These are phyloP conservation scores for Triangularia verruculosa DNA, from an alignment of 2,329 filamentous ascomycete genomes.

Conservation along the genomic window DNA sequence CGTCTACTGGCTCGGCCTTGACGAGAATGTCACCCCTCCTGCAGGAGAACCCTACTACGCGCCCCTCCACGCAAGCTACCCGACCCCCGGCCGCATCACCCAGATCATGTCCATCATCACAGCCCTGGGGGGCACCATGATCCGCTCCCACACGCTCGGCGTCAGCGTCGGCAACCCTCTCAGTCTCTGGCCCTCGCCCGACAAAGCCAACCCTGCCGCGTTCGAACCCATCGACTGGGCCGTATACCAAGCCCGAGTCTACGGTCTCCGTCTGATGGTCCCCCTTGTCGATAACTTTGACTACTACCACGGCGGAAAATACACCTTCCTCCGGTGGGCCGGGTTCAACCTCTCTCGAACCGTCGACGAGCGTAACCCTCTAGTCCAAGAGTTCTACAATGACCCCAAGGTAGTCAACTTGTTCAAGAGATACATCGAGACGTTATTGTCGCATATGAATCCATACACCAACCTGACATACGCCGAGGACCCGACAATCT, in stretches of 20 bases:
- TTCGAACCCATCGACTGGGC: constrained; percentile 49
- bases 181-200: constrained; percentile 40
- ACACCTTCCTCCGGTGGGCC: constrained; percentile 45
- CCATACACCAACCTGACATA: constrained; percentile 45
- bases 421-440: constrained; percentile 46
- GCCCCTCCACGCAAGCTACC: constrained; percentile 44
- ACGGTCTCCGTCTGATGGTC: constrained; percentile 44
- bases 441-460: constrained; percentile 45
- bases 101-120: constrained; percentile 45
- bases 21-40: constrained; percentile 46
- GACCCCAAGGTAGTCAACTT: constrained; percentile 40
- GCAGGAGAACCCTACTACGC: constrained; percentile 44
- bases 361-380: constrained; percentile 36
- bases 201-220: constrained; percentile 41
- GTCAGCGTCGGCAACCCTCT: constrained; percentile 48
- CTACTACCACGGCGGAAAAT: constrained; percentile 51
- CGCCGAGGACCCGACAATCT: constrained; percentile 48
- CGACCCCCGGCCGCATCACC: constrained; percentile 43
- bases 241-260: constrained; percentile 39
- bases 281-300: constrained; percentile 48
- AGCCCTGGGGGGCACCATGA: constrained; percentile 44
- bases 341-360: constrained; percentile 42
- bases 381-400: constrained; percentile 46
- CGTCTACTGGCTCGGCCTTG: constrained; percentile 49
- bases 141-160: constrained; percentile 46